Percentiles rank a stretch among this genome's conserved stretches.
phyloP scores from a whole-genome alignment of 768 basidiomycete species.

The Suillus subaureus region DNA sequence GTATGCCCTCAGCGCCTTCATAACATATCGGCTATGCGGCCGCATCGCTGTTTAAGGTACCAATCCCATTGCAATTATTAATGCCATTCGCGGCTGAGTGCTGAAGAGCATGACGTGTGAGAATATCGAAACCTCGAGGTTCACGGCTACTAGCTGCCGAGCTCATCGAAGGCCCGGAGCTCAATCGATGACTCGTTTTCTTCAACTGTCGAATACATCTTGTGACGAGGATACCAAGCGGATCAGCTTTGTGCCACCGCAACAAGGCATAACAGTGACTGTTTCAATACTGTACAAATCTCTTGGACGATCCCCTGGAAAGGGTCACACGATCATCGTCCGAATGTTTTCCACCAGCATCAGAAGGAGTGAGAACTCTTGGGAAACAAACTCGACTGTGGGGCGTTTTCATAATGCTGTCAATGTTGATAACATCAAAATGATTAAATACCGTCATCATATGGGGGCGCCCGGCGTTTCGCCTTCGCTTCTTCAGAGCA shows the following conservation, averaged over 20 bases:
- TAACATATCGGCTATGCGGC: neutral
- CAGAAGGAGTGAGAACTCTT: neutral
- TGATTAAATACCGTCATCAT: neutral
- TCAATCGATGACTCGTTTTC: neutral
- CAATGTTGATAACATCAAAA: neutral
- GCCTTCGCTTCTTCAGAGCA: neutral
- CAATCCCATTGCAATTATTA: neutral
- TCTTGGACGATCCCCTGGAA: neutral
- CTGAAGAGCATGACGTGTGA: neutral
- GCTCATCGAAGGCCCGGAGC: neutral
- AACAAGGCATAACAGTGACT: neutral
- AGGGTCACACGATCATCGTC: neutral
- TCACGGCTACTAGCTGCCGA: neutral
- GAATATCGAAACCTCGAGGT: neutral
- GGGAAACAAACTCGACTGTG: neutral
- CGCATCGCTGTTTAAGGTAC: neutral
- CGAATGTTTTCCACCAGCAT: neutral
- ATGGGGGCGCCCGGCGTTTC: neutral
- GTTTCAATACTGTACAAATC: neutral
- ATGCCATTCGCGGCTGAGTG: neutral
- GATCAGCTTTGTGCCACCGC: neutral
- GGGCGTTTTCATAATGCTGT: neutral
- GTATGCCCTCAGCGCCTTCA: neutral
- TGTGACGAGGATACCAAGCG: neutral
- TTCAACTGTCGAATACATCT: neutral